Evolutionary conservation across 306 rosid genomes (phyloP), one percentile per base, ranked within the genome.

Genomic region (Quercus agrifolia): DNA sequence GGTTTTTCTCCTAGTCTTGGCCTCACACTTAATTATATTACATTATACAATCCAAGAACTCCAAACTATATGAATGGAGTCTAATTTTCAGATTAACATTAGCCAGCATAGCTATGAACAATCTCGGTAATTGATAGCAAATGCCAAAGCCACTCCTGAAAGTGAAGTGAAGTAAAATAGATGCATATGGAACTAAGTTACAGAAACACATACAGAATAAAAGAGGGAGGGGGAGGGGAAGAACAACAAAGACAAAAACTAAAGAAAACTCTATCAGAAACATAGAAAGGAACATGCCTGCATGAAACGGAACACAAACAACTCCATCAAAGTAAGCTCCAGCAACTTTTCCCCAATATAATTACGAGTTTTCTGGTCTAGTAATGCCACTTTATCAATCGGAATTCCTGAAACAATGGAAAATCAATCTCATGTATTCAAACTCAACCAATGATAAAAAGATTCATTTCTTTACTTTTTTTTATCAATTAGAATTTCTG

Each of bases 351-450:
- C 89, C 80, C 98, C 99, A 81, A 95, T 85, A 89, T 82, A 85
- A 84, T 92, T 89, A 58, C 99, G 97, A 70, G 96, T 93, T 84
- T 91, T 92, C 87, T 92, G 98, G 89, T 84, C 84, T 83, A 90
- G 77, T 67, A 84, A 83, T 44, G 97, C 97, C 79, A 95, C 99
- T 91, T 89, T 89, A 83, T 95, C 99, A 78, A 95, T 83, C 56
- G 99, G 88, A 82, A 95, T 85, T 78, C 99, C 99, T 95, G 97
- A 64, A 76, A 73, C 78, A 90, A 75, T 70, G 61, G 77, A 85
- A 77, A 79, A 77, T 38, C 71, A 84, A 70, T 38, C 75, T 70
- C n/a, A 23, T 21, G 66, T 78, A 79, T 31, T 78, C 68, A 75
- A 70, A 66, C 71, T 67, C 71, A 20, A 33, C 51, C 9, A 33